These are phyloP conservation scores for Fusarium floridanum DNA, from an alignment of 2,329 filamentous ascomycete species.

Conservation along the genomic window DNA sequence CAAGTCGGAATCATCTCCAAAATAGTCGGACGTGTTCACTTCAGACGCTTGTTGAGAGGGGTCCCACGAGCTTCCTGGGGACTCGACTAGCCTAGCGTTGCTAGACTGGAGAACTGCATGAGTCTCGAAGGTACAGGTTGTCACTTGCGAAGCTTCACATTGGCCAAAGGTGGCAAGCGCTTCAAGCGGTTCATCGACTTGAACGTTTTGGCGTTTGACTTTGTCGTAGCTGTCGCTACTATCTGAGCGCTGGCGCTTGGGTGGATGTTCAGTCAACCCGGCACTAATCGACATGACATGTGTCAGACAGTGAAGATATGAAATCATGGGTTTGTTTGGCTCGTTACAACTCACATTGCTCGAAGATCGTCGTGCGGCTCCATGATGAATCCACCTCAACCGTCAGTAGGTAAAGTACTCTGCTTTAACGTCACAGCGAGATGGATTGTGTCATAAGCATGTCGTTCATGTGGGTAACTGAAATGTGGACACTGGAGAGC, in stretches of 20 bases:
- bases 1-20: slow-evolving; percentile 37
- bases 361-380: slow-evolving; percentile 29
- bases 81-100: slow-evolving; percentile 9
- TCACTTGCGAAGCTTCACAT: slow-evolving; percentile 17
- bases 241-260: slow-evolving; percentile 29
- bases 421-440: slow-evolving; percentile 34
- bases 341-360: slow-evolving; percentile 33
- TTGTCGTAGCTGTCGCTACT: slow-evolving; percentile 7
- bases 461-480: slow-evolving; percentile 28
- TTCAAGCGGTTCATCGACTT: slow-evolving; percentile 21
- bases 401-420: slow-evolving; percentile 16
- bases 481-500: slow-evolving; percentile 30
- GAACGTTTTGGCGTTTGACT: slow-evolving; percentile 28
- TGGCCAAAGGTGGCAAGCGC: not conserved
- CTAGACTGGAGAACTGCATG: slow-evolving; percentile 19
- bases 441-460: slow-evolving; percentile 33
- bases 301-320: slow-evolving; percentile 27
- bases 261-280: slow-evolving; percentile 20
- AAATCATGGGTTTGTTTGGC: slow-evolving; percentile 32
- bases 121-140: slow-evolving; percentile 17
- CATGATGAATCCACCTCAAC: slow-evolving; percentile 34
- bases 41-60: slow-evolving; percentile 4
- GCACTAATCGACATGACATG: slow-evolving; percentile 31
- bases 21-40: slow-evolving; percentile 23
- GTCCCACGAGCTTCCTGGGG: slow-evolving; percentile 4